Conservation (phyloP, 2,329 filamentous ascomycete species). For the Xylaria sp. region DNA sequence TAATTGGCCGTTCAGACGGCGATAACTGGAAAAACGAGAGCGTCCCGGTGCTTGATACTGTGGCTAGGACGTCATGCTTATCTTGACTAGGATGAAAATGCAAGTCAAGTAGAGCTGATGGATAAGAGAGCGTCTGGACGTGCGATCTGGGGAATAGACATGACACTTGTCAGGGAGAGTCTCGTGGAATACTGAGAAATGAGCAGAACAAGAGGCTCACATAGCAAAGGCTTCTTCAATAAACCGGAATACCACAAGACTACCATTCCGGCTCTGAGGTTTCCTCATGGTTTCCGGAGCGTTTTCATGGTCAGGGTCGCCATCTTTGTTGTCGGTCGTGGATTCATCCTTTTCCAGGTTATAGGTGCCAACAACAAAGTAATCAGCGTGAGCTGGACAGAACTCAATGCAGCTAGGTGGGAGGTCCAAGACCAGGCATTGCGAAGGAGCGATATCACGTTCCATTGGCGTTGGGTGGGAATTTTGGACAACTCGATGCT, state of each 20-base stretch:
- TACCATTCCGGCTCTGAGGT: constrained; percentile 72
- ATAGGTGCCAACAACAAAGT: constrained; percentile 86
- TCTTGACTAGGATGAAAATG: constrained; percentile 70
- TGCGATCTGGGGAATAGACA: constrained; percentile 50
- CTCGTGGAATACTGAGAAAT: constrained; percentile 1
- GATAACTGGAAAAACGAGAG: constrained; percentile 67
- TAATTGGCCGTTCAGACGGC: constrained; percentile 14
- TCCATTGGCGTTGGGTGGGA: constrained; percentile 3
- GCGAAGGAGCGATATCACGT: constrained; percentile 48
- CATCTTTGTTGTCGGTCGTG: constrained; percentile 26
- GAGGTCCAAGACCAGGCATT: constrained; percentile 63
- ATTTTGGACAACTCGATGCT: background rate
- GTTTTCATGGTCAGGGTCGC: constrained; percentile 29
- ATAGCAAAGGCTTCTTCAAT: constrained; percentile 49
- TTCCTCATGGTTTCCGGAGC: constrained; percentile 34
- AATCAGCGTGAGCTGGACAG: constrained; percentile 63
- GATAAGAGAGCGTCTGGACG: constrained; percentile 65
- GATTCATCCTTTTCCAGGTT: constrained; percentile 63
- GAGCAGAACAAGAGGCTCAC: constrained; percentile 52
- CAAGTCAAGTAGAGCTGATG: constrained; percentile 81
- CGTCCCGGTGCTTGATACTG: constrained; percentile 77
- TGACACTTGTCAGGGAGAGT: constrained; percentile 27
- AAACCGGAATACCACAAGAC: constrained; percentile 70
- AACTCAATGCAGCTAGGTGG: constrained; percentile 83
- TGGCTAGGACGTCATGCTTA: constrained; percentile 64